Base-by-base conservation (phyloP, 169 alveolate species). In the Cryptosporidium bovis region DNA sequence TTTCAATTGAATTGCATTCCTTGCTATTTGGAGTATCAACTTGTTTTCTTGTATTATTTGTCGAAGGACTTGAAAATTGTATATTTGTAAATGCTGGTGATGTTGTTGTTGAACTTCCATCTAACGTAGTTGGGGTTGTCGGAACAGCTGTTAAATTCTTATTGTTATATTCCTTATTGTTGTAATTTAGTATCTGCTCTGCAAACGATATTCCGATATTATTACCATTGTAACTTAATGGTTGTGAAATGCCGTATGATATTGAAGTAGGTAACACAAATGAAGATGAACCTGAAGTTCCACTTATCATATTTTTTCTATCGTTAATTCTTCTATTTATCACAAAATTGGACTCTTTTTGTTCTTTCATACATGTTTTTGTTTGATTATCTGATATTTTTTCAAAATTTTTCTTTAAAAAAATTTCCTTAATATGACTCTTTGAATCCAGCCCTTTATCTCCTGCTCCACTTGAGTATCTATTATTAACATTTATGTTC, bases 61-160 rank as follows among this genome's bases (percentile, higher is more conserved):
- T 69, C 1, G 83, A 53, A 5, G 87, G 71, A 36, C 71, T 77
- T 62, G 87, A 62, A 60, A 62, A 48, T 36, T 46, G 87, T 15
- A 77, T 46, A n/a, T 77, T 77, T 62, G 87, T 77, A n/a, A 62
- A 77, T 60, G 71, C 62, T 40, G 87, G 87, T 16, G 87, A 77
- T 24, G 87, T 77, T 36, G 87, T 62, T 77, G 71, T 62, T 3
- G 87, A 77, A 44, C 71, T 77, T 12, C 71, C 71, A 60, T 77
- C 87, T 13, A 56, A 44, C 33, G 87, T 77, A n/a, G 87, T 77
- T 60, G 87, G 87, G 40, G 87, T 77, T 34, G 55, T 64, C 1
- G 87, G 87, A 34, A 27, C 64, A 24, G 18, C 46, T 2, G 77
- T 71, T 29, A 13, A 20, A 44, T 34, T 77, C 18, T 15, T 40